Base-by-base conservation (phyloP, 2,329 filamentous ascomycete genomes). In the Neurospora sp. region DNA sequence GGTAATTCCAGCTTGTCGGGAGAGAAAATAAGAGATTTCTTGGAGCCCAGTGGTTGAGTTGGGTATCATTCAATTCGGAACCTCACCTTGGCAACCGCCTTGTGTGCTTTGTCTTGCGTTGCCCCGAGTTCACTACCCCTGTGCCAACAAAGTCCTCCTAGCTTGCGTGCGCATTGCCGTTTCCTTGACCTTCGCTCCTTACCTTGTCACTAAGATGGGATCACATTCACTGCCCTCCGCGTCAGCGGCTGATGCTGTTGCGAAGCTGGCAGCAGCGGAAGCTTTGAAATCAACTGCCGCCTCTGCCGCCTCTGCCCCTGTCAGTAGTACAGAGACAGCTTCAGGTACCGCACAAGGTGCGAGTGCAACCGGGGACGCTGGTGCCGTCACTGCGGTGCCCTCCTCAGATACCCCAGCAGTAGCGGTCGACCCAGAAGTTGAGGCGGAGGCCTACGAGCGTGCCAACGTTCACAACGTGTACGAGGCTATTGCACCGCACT, bases 401-500 rank as follows among this genome's bases (percentile, higher is more conserved):
- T 71, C 67, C 39, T 28, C 71, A 41, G 68, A 72, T 36, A 67
- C 66, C 15, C 74, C 72, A 37, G 73, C 71, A 69, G 73, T 73
- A 70, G 72, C 74, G 70, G 75, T 62, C 23, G 52, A 62, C 52
- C 52, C 74, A 40, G 76, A 70, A 33, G 71, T 69, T 57, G 73
- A 77, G 17, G 83, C 86, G 39, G 84, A 86, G 72, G 79, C 81
- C 39, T 97, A 97, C 82, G 96, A 99, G 82, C 86, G 90, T 73
- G 82, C 90, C 74, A 92, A 98, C 81, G 96, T 99, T 70, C 96
- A 99, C 81, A 84, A 88, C 70, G 92, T 99, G 73, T 99, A 99
- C 83, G 92, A 94, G 79, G 86, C 91, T 76, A 96, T 96, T 78
- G 92, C 92, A 40, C 86, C 89, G 41, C 92, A 96, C 82, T 96